Conservation (phyloP, 352 stramenopile genomes). For the Phytophthora foliorum region DNA sequence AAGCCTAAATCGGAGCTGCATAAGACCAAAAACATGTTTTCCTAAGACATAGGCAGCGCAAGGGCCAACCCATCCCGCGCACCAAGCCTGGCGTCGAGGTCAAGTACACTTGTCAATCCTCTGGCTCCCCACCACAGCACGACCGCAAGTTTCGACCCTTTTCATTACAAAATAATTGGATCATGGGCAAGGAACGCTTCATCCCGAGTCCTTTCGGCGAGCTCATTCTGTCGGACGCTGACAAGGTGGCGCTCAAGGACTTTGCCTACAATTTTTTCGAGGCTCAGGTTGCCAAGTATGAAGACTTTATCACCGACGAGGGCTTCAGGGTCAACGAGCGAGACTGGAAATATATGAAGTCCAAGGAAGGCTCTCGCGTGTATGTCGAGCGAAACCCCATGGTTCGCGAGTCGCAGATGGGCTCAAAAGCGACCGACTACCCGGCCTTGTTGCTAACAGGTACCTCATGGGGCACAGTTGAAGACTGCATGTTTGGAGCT, state of each 20-base stretch:
- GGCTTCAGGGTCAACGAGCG: slow-evolving; percentile 36
- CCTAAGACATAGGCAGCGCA: background rate
- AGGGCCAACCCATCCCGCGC: slow-evolving; percentile 5
- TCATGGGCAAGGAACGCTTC: slow-evolving; percentile 39
- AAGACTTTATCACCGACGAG: slow-evolving; percentile 38
- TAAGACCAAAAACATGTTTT: slow-evolving; percentile 3
- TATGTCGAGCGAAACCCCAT: slow-evolving; percentile 39
- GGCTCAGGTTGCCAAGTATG: slow-evolving; percentile 43
- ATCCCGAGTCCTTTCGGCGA: slow-evolving; percentile 31
- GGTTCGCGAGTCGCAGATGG: slow-evolving; percentile 21
- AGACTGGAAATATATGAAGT: slow-evolving; percentile 43
- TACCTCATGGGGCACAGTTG: slow-evolving; percentile 35
- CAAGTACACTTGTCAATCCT: slow-evolving; percentile 28
- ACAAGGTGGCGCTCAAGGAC: slow-evolving; percentile 27
- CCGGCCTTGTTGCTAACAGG: slow-evolving; percentile 34
- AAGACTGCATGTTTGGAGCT: slow-evolving; percentile 49
- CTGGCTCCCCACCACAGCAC: slow-evolving; percentile 14
- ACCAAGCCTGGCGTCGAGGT: background rate
- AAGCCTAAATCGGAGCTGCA: background rate
- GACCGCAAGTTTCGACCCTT: background rate
- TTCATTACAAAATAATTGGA: background rate
- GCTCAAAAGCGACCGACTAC: slow-evolving; percentile 23
- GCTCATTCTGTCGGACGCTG: slow-evolving; percentile 15
- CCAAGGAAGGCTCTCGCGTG: slow-evolving; percentile 36
- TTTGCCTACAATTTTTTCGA: slow-evolving; percentile 39